phyloP scores from a whole-genome alignment of 345 rosid species.

The Salix koriyanagi region DNA sequence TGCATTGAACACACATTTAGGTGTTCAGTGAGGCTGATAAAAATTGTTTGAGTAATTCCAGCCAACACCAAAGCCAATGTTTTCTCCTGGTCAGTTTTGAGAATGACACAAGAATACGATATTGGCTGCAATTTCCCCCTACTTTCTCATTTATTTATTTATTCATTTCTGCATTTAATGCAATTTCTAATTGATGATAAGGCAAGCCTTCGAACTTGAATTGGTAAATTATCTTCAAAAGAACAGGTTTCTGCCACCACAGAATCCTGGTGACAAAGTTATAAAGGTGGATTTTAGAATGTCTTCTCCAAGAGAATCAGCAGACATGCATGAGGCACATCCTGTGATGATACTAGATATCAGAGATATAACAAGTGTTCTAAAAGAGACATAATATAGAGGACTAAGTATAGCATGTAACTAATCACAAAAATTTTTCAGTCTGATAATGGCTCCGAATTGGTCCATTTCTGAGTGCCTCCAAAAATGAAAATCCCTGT shows the following conservation, averaged over 20 bases:
- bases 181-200: not conserved
- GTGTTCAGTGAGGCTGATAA: not conserved
- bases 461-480: constrained; percentile 38
- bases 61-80: not conserved
- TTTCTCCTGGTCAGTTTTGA: not conserved
- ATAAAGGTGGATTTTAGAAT: constrained; percentile 9
- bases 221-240: not conserved
- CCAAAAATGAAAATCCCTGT: constrained; percentile 60
- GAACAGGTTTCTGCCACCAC: constrained; percentile 3
- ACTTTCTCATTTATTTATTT: not conserved
- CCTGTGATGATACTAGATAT: not conserved
- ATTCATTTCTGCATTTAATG: not conserved
- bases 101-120: no score
- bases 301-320: not conserved
- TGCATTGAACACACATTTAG: not conserved
- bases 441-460: constrained; percentile 33
- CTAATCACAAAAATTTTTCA: constrained; percentile 18
- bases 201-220: not conserved
- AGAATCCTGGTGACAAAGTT: not conserved
- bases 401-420: not conserved
- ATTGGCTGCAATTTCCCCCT: no score
- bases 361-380: not conserved
- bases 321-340: not conserved
- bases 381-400: not conserved
- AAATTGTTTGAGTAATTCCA: not conserved